phyloP scores from a whole-genome alignment of 2,329 filamentous ascomycete species.

The Drechslerella coelobrocha region DNA sequence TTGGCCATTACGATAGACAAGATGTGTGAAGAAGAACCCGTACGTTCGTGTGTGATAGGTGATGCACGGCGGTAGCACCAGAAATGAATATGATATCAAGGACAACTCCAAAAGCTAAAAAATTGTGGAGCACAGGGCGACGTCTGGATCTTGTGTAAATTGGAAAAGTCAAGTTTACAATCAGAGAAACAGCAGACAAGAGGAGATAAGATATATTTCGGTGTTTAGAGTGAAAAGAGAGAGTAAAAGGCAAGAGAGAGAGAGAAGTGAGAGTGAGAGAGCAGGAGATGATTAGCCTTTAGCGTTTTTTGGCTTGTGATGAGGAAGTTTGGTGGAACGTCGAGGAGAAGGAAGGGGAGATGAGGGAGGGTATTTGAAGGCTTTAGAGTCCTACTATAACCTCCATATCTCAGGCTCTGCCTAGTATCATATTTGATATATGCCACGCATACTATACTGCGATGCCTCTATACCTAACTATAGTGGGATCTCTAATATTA shows the following conservation, averaged over 20 bases:
- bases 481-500: slow-evolving; percentile 33
- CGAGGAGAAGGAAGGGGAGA: slow-evolving; percentile 45
- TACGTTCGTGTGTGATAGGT: slow-evolving; percentile 1
- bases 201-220: slow-evolving; percentile 43
- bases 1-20: slow-evolving; percentile 15
- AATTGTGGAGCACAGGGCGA: slow-evolving; percentile 1
- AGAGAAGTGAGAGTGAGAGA: too few species aligned
- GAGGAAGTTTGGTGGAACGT: slow-evolving; percentile 46
- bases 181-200: neutral
- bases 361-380: slow-evolving; percentile 50
- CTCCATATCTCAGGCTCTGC: slow-evolving; percentile 38
- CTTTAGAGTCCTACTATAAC: slow-evolving; percentile 30
- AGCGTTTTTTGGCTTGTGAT: slow-evolving; percentile 38
- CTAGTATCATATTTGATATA: slow-evolving; percentile 42
- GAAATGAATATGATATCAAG: slow-evolving; percentile 4
- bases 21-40: slow-evolving; percentile 11
- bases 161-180: neutral
- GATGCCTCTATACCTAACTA: slow-evolving; percentile 15
- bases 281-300: slow-evolving; percentile 33
- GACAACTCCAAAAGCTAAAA: neutral
- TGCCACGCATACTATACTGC: slow-evolving; percentile 5
- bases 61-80: slow-evolving; percentile 39
- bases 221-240: slow-evolving; percentile 28
- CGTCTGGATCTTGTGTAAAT: slow-evolving; percentile 22
- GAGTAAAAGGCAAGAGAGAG: too few species aligned